phyloP scores from a whole-genome alignment of 2,329 filamentous ascomycete genomes.

The Arthroderma sp. region DNA sequence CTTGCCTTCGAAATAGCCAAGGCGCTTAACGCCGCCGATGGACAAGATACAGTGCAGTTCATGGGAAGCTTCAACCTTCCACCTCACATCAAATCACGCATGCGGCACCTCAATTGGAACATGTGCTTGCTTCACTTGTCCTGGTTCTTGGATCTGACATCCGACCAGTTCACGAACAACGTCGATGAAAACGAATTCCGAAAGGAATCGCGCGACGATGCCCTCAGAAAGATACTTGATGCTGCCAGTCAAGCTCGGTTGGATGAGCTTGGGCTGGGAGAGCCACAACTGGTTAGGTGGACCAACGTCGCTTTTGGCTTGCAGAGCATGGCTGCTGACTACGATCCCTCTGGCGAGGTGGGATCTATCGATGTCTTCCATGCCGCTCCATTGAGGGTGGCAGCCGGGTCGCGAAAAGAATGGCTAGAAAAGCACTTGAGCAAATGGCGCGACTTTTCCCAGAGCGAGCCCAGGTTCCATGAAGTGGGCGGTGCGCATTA shows the following conservation, averaged over 20 bases:
- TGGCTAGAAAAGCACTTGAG: slow-evolving; percentile 14
- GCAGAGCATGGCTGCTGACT: slow-evolving; percentile 17
- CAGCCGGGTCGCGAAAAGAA: slow-evolving; percentile 13
- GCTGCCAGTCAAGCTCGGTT: background rate
- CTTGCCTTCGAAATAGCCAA: slow-evolving; percentile 41
- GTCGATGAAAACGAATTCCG: slow-evolving; percentile 5
- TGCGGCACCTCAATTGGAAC: slow-evolving; percentile 29
- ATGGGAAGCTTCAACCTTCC: slow-evolving; percentile 36
- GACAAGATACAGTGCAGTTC: slow-evolving; percentile 27
- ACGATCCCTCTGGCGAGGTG: slow-evolving; percentile 31
- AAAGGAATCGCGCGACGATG: slow-evolving; percentile 8
- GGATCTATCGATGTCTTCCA: slow-evolving; percentile 32
- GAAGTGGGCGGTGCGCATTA: slow-evolving; percentile 28
- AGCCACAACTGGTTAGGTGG: background rate
- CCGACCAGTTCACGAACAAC: slow-evolving; percentile 17
- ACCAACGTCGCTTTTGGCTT: background rate
- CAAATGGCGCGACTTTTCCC: slow-evolving; percentile 25
- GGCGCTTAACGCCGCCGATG: slow-evolving; percentile 25
- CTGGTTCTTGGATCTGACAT: slow-evolving; percentile 29
- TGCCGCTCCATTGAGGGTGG: slow-evolving; percentile 21
- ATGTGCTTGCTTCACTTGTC: slow-evolving; percentile 28
- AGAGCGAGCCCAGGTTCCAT: slow-evolving; percentile 18
- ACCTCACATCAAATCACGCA: slow-evolving; percentile 34
- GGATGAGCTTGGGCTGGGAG: slow-evolving; percentile 1
- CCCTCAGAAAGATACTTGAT: slow-evolving; percentile 4